Evolutionary conservation across 2,329 filamentous ascomycete species (phyloP), one percentile per base, ranked within the genome.

Genomic region (Calonectria montana): DNA sequence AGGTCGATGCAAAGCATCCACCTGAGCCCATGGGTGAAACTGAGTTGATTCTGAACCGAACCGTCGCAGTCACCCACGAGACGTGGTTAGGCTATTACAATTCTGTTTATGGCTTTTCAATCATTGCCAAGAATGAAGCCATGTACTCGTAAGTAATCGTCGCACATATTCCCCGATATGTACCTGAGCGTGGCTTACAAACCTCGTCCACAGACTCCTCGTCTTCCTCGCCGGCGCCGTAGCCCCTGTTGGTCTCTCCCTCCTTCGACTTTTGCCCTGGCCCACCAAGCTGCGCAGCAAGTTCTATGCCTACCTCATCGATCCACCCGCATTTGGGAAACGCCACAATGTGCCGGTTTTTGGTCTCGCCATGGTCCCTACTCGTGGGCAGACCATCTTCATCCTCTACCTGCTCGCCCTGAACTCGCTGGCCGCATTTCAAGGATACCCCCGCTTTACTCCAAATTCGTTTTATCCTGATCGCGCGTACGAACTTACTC

Each of bases 371-470:
- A 76, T 81, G 8, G 69, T 82, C 0, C 87, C 86, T 0, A 87
- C 84, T 0, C 68, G 82, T 1, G 86, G 86, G 1, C 87, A 88
- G 50, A 76, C 79, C 9, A 64, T 88, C 15, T 88, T 86, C 75
- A 85, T 89, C 39, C 50, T 80, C 13, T 77, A 84, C 57, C 78
- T 87, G 21, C 70, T 85, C 21, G 73, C 77, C 18, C 74, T 86
- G 23, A 87, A 87, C 70, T 67, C 83, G 15, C 55, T 84, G 15
- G 77, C 85, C 2, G 75, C 73, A 5, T 77, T 79, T 18, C 76
- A 81, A 13, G 80, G 80, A 2, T 84, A 83, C 64, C 67, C 76
- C 0, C 69, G 69, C 1, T 47, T 71, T 10, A 70, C 73, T 3
- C 83, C 82, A 0, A 81, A 84, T 65, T 62, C 74, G 0, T 82